Evolutionary conservation across 768 basidiomycete species (phyloP).

Genomic region (Boletus reticulatus): DNA sequence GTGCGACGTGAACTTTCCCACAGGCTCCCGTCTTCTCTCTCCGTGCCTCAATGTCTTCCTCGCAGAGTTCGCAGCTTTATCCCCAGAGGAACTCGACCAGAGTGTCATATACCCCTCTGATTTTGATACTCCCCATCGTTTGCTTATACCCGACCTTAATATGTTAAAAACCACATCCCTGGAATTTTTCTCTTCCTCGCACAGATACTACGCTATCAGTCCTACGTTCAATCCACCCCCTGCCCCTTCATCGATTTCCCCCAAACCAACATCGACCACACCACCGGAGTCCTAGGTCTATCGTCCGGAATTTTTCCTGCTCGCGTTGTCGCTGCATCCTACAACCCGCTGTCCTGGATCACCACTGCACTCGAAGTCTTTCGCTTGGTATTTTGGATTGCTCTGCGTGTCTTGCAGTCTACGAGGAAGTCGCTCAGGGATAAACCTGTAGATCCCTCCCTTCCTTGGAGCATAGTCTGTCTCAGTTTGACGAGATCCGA

Average conservation of each 20-base stretch:
- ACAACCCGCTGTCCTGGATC: conserved; percentile 40
- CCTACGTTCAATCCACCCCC: conserved; percentile 32
- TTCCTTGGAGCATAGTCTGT: conserved; percentile 49
- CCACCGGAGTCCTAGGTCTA: conserved; percentile 46
- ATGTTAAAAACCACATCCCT: conserved; percentile 47
- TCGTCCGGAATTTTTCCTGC: conserved; percentile 59
- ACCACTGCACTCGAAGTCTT: conserved; percentile 44
- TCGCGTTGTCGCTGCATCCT: conserved; percentile 47
- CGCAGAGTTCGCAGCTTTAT: conserved; percentile 45
- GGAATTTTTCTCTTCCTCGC: conserved; percentile 47
- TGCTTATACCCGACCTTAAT: conserved; percentile 40
- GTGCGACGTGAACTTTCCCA: conserved; percentile 40
- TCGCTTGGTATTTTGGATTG: conserved; percentile 53
- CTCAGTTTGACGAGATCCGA: conserved; percentile 29
- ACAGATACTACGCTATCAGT: conserved; percentile 53
- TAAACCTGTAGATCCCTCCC: conserved; percentile 18
- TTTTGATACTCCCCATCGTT: conserved; percentile 38
- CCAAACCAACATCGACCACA: conserved; percentile 33
- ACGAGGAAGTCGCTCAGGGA: conserved; percentile 22
- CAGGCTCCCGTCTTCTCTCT: conserved; percentile 44
- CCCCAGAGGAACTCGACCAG: conserved; percentile 33
- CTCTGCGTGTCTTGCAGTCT: conserved; percentile 40
- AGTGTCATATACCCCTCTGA: conserved; percentile 42
- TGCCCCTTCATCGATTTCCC: conserved; percentile 29
- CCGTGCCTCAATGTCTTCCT: conserved; percentile 52